phyloP scores from a whole-genome alignment of 352 stramenopile genomes.

The Globisporangium canariense region DNA sequence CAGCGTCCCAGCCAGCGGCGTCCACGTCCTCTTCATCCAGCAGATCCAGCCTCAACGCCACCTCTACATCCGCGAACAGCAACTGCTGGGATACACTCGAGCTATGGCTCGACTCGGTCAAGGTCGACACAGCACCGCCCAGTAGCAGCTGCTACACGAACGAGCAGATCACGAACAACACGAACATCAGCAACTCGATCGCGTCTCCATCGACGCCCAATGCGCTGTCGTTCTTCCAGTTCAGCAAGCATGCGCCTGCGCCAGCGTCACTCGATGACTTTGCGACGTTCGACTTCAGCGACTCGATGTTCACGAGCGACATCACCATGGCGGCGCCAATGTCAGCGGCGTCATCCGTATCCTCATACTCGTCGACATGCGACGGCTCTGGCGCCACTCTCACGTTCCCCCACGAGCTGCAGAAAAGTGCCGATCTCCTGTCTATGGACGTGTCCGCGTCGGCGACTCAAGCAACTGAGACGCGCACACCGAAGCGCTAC shows the following conservation, averaged over 20 bases:
- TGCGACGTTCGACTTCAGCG: slow-evolving; percentile 3
- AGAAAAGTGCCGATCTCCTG: not conserved
- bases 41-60: not conserved
- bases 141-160: not conserved
- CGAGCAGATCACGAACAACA: not conserved
- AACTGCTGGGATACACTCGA: slow-evolving; percentile 5
- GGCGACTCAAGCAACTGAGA: no score
- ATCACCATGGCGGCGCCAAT: not conserved
- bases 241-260: not conserved
- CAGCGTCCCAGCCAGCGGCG: not conserved
- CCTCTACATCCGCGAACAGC: not conserved
- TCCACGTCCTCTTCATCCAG: not conserved
- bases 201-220: not conserved
- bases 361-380: not conserved
- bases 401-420: not conserved
- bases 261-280: not conserved
- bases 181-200: not conserved
- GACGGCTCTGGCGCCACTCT: not conserved
- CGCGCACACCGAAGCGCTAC: no score
- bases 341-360: no score
- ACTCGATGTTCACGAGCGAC: not conserved
- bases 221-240: not conserved
- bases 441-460: not conserved
- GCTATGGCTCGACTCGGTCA: slow-evolving; percentile 4
- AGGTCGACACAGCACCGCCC: no score